Conservation (phyloP, 2,329 filamentous ascomycete species). For the Epichloe sp. region DNA sequence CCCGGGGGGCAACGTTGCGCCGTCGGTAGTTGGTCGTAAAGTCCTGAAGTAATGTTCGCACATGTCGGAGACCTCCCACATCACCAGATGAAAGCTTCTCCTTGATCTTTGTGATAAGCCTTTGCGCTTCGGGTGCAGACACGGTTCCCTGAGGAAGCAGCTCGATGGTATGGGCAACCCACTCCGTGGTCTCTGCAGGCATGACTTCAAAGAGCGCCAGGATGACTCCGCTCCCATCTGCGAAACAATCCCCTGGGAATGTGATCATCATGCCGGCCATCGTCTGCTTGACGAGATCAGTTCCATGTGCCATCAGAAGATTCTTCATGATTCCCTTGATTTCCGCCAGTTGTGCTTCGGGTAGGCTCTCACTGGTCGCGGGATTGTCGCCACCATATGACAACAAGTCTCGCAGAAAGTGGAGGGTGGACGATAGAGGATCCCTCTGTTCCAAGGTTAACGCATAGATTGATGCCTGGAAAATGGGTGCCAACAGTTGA, state of each 20-base stretch:
- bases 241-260: conserved; percentile 90
- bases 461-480: conserved; percentile 76
- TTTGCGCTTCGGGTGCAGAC: conserved; percentile 64
- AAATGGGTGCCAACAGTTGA: conserved; percentile 64
- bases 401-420: conserved; percentile 84
- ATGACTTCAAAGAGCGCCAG: conserved; percentile 79
- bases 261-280: conserved; percentile 99
- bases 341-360: conserved; percentile 49
- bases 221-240: conserved; percentile 86
- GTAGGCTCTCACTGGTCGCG: conserved; percentile 45
- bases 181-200: conserved; percentile 63
- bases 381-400: conserved; percentile 73
- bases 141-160: conserved; percentile 76
- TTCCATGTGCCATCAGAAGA: conserved; percentile 57
- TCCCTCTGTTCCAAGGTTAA: conserved; percentile 84
- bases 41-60: conserved; percentile 78
- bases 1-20: conserved; percentile 84
- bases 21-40: conserved; percentile 92
- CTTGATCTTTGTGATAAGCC: conserved; percentile 67
- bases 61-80: conserved; percentile 52
- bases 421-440: conserved; percentile 78
- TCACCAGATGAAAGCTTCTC: conserved; percentile 60
- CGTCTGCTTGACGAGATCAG: conserved; percentile 71
- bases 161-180: conserved; percentile 73
- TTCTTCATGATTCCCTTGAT: conserved; percentile 61